Base-by-base conservation (phyloP, 805 yeast species). In the Cyberlindnera euphorbiae region DNA sequence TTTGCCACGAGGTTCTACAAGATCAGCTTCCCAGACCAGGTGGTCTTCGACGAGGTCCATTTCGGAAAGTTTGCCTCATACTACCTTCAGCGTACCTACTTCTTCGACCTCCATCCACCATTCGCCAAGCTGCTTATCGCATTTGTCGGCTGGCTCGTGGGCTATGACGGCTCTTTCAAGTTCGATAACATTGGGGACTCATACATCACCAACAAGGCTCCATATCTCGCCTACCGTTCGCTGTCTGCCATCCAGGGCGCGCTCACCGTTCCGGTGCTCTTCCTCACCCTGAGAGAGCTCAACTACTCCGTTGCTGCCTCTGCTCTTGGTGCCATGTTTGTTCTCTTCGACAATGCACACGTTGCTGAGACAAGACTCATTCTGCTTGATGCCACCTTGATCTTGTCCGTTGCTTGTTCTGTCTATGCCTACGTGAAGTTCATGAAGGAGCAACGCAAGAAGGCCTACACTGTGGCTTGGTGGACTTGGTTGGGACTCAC, bases 51-150 rank as follows among this genome's bases (percentile, higher is more conserved):
- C 62, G 94, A 84, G 56, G 93, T 82, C 15, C 94, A 84, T 59
- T 84, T 84, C 52, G 95, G 95, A 25, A 83, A 83, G 52, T 83
- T 83, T 58, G 90, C 90, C 7, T 75, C 87, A 2, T 82, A 83
- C 62, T 90, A 90, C 60, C 64, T 90, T 41, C 84, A 90, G 60
- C 73, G 96, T 44, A 82, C 96, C 0, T 93, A 85, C 60, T 93
- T 87, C 60, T 93, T 93, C 55, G 99, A 93, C 63, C 77, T 93
- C 35, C 99, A 93, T 63, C 99, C 99, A 8, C 99, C 99, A 16
- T 86, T 93, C 61, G 98, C 96, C 36, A 93, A 93, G 60, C 69
- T 93, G 58, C 69, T 89, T 48, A 86, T 90, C 62, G 97, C 97
- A 0, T 71, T 79, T 40, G 86, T 82, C 26, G 99, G 98, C 28